A percentile compares a stretch with the other conserved stretches of the same genome.
These are phyloP conservation scores for Colletotrichum shisoi DNA, from an alignment of 2,329 filamentous ascomycete genomes.

Conservation along the genomic window DNA sequence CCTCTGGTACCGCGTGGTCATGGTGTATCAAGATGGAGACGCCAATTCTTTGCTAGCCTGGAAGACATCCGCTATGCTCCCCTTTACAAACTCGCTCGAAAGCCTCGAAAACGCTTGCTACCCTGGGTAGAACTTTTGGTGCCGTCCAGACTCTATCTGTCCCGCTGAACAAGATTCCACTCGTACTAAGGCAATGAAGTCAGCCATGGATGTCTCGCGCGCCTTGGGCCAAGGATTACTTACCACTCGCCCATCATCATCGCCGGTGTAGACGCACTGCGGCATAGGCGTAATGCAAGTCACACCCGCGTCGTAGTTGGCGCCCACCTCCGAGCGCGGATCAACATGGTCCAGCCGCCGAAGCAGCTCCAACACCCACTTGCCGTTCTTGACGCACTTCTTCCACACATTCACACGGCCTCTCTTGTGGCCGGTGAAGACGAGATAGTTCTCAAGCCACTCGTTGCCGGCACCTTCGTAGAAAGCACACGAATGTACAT, in stretches of 20 bases:
- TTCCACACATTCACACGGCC: conserved; percentile 84
- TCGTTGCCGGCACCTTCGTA: conserved; percentile 92
- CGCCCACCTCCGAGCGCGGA: conserved; percentile 65
- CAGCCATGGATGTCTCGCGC: not conserved
- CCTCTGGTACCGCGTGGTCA: conserved; percentile 4
- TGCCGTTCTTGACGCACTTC: conserved; percentile 64
- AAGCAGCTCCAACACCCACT: conserved; percentile 79
- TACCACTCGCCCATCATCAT: conserved; percentile 90
- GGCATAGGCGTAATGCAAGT: conserved; percentile 87
- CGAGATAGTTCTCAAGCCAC: conserved; percentile 84
- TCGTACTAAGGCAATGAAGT: conserved; percentile 59
- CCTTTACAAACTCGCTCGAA: conserved; percentile 34
- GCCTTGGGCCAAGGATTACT: conserved; percentile 40
- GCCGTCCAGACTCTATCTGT: conserved; percentile 57
- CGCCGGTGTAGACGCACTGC: conserved; percentile 87
- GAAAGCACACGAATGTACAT: conserved; percentile 82
- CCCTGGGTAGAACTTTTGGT: not conserved
- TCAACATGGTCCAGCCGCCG: conserved; percentile 84
- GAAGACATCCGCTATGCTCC: conserved; percentile 37
- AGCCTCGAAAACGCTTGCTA: not conserved
- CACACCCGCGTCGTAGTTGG: conserved; percentile 72
- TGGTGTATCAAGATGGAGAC: conserved; percentile 18
- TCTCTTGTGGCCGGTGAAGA: conserved; percentile 87
- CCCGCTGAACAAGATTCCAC: conserved; percentile 67
- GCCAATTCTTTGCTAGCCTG: conserved; percentile 35